phyloP scores from a whole-genome alignment of 495 filamentous ascomycete species.

The Pseudevernia furfuracea region DNA sequence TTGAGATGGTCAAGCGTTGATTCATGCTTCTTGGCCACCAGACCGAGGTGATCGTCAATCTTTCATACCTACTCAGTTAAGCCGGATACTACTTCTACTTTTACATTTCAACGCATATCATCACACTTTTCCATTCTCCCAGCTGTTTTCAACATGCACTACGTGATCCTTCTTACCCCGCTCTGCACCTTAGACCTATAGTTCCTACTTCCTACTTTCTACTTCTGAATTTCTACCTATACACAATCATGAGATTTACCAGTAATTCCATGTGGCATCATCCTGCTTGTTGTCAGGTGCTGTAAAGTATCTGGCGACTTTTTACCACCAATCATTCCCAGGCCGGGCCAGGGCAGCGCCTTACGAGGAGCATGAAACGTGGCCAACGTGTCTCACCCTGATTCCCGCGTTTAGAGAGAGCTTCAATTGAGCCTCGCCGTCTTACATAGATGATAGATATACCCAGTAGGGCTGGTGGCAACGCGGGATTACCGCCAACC shows the following conservation, averaged over 20 bases:
- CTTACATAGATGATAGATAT: no score
- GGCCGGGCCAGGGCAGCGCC: neutral
- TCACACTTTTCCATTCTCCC: neutral
- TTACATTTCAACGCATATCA: neutral
- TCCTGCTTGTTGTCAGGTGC: neutral
- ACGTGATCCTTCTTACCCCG: neutral
- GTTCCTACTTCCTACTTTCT: neutral
- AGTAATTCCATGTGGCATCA: neutral
- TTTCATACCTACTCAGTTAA: neutral
- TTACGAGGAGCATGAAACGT: slow-evolving; percentile 9
- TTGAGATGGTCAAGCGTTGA: neutral
- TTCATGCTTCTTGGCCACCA: neutral
- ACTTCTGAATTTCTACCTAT: no score
- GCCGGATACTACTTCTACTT: no score
- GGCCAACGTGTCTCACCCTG: neutral
- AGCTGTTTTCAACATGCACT: neutral
- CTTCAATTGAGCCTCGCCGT: slow-evolving; percentile 14
- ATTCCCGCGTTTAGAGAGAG: slow-evolving; percentile 5
- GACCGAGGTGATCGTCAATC: neutral
- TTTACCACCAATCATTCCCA: neutral
- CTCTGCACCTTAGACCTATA: slow-evolving; percentile 2
- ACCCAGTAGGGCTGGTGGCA: neutral
- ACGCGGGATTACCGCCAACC: neutral
- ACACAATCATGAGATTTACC: neutral
- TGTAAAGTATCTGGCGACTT: neutral